These are phyloP conservation scores for Catenaria anguillulae DNA, from an alignment of 371 early-diverging fungal species.

Conservation along the genomic window DNA sequence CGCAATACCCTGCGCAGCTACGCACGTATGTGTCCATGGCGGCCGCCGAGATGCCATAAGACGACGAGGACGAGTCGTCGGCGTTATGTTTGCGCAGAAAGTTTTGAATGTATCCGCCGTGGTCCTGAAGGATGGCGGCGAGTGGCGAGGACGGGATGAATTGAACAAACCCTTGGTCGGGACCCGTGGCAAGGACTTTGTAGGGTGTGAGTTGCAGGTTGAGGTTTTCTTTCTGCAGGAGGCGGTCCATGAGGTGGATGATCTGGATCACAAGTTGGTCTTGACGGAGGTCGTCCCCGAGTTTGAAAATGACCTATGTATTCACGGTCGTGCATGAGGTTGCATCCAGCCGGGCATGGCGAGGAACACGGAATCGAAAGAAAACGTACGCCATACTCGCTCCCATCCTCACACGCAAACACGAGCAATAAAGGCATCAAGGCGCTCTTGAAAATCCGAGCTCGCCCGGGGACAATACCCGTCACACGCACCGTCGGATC, in stretches of 20 bases:
- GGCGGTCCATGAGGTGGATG: constrained; percentile 84
- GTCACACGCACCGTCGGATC: constrained; percentile 71
- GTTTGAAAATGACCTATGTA: constrained; percentile 86
- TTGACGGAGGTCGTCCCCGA: constrained; percentile 92
- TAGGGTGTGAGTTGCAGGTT: constrained; percentile 85
- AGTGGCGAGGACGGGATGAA: constrained; percentile 73
- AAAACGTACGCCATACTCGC: constrained; percentile 67
- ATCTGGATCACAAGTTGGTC: constrained; percentile 95
- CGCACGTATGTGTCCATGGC: constrained; percentile 90
- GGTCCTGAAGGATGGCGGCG: constrained; percentile 74
- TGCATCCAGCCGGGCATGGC: neutral
- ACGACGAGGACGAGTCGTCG: constrained; percentile 33
- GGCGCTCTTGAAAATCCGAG: constrained; percentile 77
- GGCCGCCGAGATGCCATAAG: constrained; percentile 46
- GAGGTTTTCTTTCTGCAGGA: constrained; percentile 82
- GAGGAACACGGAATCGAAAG: constrained; percentile 5
- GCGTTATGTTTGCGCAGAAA: constrained; percentile 54
- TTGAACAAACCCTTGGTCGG: constrained; percentile 83
- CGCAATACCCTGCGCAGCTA: constrained; percentile 95
- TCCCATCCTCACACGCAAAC: constrained; percentile 60
- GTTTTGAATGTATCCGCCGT: constrained; percentile 60
- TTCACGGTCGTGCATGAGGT: too few relatives aligned
- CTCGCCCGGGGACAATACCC: constrained; percentile 66
- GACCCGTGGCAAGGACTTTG: constrained; percentile 83
- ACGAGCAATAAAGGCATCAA: constrained; percentile 68